Evolutionary conservation across 1,139 yeast genomes (phyloP).

Genomic region (Hemisphaericaspora lyxosophila): DNA sequence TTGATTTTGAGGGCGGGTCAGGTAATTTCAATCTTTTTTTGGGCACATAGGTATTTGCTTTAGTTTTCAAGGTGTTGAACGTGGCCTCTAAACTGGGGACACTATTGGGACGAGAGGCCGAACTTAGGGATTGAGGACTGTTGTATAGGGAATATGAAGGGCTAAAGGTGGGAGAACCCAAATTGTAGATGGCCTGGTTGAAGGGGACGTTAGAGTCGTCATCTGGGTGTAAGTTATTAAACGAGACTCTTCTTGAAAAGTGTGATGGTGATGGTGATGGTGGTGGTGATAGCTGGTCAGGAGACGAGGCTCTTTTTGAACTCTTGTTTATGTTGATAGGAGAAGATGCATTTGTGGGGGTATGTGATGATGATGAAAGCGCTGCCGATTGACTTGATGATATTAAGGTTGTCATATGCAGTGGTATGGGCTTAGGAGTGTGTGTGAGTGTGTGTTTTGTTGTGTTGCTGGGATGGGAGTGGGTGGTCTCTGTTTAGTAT

Average conservation of each 20-base stretch:
- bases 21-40: constrained; percentile 20
- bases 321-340: background rate
- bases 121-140: constrained; percentile 4
- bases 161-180: constrained; percentile 2
- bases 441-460: background rate
- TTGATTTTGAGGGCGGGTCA: constrained; percentile 38
- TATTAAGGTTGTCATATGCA: background rate
- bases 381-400: background rate
- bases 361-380: constrained; percentile 1
- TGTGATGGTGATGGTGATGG: background rate
- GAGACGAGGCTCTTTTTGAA: background rate
- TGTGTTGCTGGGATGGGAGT: no score
- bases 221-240: constrained; percentile 41
- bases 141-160: constrained; percentile 1
- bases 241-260: constrained; percentile 42
- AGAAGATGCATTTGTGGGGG: background rate
- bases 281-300: constrained; percentile 3
- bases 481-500: no score
- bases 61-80: constrained; percentile 1
- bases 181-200: constrained; percentile 12
- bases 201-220: constrained; percentile 13
- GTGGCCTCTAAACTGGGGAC: constrained; percentile 1
- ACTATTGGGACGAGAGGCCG: constrained; percentile 1
- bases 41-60: constrained; percentile 6
- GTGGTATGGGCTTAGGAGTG: no score